A percentile compares a stretch with the other conserved stretches of the same genome.
phyloP scores from a whole-genome alignment of 2,329 filamentous ascomycete genomes.

The Rasamsonia emersonii region DNA sequence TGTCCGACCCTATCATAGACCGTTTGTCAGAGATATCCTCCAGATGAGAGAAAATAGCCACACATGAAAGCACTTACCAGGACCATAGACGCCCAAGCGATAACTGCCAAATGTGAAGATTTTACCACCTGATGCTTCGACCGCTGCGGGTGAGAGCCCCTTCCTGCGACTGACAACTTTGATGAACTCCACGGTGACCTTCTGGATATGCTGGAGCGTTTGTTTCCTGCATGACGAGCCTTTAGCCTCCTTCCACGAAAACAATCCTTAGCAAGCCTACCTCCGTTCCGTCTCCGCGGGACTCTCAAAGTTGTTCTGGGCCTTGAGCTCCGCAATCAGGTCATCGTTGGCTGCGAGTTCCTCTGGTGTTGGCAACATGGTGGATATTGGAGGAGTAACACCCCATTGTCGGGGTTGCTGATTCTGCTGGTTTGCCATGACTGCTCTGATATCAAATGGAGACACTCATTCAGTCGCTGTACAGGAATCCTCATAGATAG shows the following conservation, averaged over 20 bases:
- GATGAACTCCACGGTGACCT: conserved; percentile 79
- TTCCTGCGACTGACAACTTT: conserved; percentile 67
- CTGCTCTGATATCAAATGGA: conserved; percentile 5
- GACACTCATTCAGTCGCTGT: conserved; percentile 1
- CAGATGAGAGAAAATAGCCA: neutral
- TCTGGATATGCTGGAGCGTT: conserved; percentile 68
- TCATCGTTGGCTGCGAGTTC: conserved; percentile 71
- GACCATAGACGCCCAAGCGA: conserved; percentile 84
- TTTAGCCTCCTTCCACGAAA: conserved; percentile 9
- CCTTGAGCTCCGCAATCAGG: conserved; percentile 74
- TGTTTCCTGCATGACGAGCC: conserved; percentile 45
- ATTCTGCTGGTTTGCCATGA: conserved; percentile 29
- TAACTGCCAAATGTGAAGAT: conserved; percentile 97
- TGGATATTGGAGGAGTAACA: conserved; percentile 77
- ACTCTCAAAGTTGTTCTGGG: conserved; percentile 85
- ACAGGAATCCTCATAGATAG: no score
- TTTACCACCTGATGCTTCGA: conserved; percentile 80
- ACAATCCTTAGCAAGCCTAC: conserved; percentile 34
- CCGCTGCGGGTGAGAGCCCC: conserved; percentile 63
- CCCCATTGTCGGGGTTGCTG: conserved; percentile 49
- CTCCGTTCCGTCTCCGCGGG: conserved; percentile 74
- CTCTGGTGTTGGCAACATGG: conserved; percentile 61
- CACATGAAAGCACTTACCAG: conserved; percentile 39
- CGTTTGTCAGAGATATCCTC: conserved; percentile 5
- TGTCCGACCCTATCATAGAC: conserved; percentile 67